These are phyloP conservation scores for Stenogyne calaminthoides DNA, from an alignment of 305 asterid species.

Conservation along the genomic window DNA sequence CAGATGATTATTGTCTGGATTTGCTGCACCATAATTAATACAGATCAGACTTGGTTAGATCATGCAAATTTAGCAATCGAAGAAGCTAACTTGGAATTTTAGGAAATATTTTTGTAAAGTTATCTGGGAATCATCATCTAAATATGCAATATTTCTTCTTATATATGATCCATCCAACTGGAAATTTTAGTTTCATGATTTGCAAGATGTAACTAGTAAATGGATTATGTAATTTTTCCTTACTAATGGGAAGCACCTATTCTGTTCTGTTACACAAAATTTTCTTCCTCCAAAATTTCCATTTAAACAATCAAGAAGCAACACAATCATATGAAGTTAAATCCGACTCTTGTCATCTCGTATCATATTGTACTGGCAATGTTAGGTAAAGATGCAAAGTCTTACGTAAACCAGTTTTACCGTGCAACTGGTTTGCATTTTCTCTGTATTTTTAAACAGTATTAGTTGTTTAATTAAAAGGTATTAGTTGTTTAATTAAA, in stretches of 20 bases:
- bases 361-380: background rate
- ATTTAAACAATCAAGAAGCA: background rate
- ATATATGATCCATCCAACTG: constrained; percentile 17
- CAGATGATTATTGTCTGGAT: constrained; percentile 33
- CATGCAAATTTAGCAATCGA: constrained; percentile 25
- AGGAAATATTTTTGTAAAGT: constrained; percentile 41
- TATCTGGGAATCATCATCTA: constrained; percentile 27
- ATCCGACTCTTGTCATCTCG: background rate
- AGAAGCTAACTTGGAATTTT: constrained; percentile 43
- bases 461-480: no score
- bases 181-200: constrained; percentile 33
- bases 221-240: constrained; percentile 33
- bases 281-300: background rate
- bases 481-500: no score
- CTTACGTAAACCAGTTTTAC: no score
- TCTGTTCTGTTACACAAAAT: background rate
- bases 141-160: constrained; percentile 21
- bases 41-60: constrained; percentile 30
- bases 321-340: background rate
- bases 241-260: constrained; percentile 31
- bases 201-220: constrained; percentile 43
- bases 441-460: no score
- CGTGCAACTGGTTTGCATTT: no score
- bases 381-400: no score
- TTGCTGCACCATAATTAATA: constrained; percentile 28